These are phyloP conservation scores for Raphanus hybrid DNA, from an alignment of 441 rosid species.

Conservation along the genomic window DNA sequence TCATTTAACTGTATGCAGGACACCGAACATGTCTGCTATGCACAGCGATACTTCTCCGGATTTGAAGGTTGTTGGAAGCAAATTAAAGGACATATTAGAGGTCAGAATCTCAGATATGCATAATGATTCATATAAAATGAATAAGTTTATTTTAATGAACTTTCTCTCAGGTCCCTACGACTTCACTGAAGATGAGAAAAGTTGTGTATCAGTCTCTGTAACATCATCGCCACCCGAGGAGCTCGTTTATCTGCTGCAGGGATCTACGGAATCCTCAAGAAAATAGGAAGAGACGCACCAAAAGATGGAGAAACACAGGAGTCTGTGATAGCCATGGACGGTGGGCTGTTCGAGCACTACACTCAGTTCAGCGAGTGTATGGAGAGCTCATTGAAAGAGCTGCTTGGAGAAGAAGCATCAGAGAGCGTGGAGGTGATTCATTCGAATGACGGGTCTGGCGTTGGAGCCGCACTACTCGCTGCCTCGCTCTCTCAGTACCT, in stretches of 20 bases:
- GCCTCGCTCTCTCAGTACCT: constrained; percentile 91
- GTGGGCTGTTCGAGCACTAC: constrained; percentile 88
- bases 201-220: constrained; percentile 63
- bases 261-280: constrained; percentile 80
- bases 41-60: constrained; percentile 59
- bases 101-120: too few species aligned
- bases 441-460: constrained; percentile 90
- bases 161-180: constrained; percentile 55
- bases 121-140: neutral
- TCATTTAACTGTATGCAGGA: constrained; percentile 46
- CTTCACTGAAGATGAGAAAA: constrained; percentile 74
- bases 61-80: constrained; percentile 54
- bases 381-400: constrained; percentile 72
- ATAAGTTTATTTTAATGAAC: neutral
- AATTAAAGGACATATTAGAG: constrained; percentile 42
- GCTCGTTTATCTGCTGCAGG: constrained; percentile 93
- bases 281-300: constrained; percentile 67
- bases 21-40: constrained; percentile 59
- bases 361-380: constrained; percentile 59
- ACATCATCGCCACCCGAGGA: constrained; percentile 72
- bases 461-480: constrained; percentile 91
- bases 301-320: constrained; percentile 70
- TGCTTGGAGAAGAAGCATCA: constrained; percentile 74
- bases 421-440: constrained; percentile 53
- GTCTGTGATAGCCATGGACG: constrained; percentile 62